Conservation (phyloP, 2,329 filamentous ascomycete species). For the Botrytis fragariae region DNA sequence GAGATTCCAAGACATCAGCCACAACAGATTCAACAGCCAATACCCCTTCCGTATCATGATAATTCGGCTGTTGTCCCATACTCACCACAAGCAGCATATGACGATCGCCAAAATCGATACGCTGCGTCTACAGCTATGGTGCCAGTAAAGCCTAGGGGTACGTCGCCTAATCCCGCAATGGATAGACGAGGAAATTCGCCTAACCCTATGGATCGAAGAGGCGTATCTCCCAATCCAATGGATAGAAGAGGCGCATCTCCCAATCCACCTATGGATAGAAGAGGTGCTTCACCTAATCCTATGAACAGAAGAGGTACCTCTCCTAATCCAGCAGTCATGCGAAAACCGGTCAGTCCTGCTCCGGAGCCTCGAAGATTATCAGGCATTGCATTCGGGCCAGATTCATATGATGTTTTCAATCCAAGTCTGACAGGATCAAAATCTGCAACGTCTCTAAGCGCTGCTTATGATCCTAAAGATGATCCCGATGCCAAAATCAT, state of each 20-base stretch:
- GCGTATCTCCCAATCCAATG: constrained; percentile 32
- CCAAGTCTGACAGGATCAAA: constrained; percentile 46
- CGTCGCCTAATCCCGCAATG: constrained; percentile 32
- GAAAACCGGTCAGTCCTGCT: constrained; percentile 73
- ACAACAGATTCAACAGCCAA: constrained; percentile 28
- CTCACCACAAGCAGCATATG: constrained; percentile 32
- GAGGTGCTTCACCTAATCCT: constrained; percentile 34
- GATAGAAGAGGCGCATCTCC: constrained; percentile 32
- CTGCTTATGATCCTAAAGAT: constrained; percentile 33
- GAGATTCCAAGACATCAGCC: constrained; percentile 29
- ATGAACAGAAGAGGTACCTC: constrained; percentile 57
- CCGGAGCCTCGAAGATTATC: constrained; percentile 58
- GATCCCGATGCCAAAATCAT: constrained; percentile 68
- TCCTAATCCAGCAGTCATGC: constrained; percentile 46
- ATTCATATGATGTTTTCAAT: constrained; percentile 73
- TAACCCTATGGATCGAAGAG: constrained; percentile 28
- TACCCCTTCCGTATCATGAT: constrained; percentile 34
- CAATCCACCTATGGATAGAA: constrained; percentile 24
- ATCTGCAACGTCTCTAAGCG: constrained; percentile 33
- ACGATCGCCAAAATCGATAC: constrained; percentile 34
- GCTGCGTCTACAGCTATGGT: constrained; percentile 37
- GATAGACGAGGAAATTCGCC: constrained; percentile 31
- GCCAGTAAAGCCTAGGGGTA: constrained; percentile 30
- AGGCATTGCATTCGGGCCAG: constrained; percentile 68
- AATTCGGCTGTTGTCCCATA: constrained; percentile 25